Conservation (phyloP, 192 early-diverging fungal species). For the Haplosporangium gracile region DNA sequence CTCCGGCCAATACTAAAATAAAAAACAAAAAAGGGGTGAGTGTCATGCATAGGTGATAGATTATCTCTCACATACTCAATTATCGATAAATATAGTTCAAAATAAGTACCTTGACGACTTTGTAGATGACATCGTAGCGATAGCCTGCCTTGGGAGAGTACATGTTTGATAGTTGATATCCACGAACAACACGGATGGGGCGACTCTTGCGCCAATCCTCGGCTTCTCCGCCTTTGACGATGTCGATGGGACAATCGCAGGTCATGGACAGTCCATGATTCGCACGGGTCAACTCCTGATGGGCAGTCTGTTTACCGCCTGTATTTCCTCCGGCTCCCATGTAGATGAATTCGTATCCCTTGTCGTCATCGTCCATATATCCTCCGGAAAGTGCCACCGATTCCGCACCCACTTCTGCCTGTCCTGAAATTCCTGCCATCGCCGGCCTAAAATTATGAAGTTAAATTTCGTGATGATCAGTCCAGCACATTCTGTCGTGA, state of each 20-base stretch:
- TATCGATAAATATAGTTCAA: neutral
- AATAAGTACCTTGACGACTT: conserved; percentile 61
- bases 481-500: too few species aligned
- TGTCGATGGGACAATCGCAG: conserved; percentile 63
- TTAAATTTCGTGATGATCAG: too few species aligned
- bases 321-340: conserved; percentile 77
- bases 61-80: too few species aligned
- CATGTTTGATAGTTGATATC: conserved; percentile 58
- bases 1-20: conserved; percentile 66
- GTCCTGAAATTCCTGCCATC: conserved; percentile 74
- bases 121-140: conserved; percentile 79
- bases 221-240: conserved; percentile 56
- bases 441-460: conserved; percentile 60
- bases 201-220: conserved; percentile 66
- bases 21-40: neutral
- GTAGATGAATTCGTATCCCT: conserved; percentile 75
- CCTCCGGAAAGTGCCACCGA: conserved; percentile 75
- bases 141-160: conserved; percentile 68
- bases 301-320: conserved; percentile 64
- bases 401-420: conserved; percentile 61
- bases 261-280: conserved; percentile 73
- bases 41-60: neutral
- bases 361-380: conserved; percentile 75
- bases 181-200: conserved; percentile 71
- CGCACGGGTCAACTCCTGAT: conserved; percentile 70